Conservation (phyloP, 345 rosid species). For the Hypericum androsaemum region DNA sequence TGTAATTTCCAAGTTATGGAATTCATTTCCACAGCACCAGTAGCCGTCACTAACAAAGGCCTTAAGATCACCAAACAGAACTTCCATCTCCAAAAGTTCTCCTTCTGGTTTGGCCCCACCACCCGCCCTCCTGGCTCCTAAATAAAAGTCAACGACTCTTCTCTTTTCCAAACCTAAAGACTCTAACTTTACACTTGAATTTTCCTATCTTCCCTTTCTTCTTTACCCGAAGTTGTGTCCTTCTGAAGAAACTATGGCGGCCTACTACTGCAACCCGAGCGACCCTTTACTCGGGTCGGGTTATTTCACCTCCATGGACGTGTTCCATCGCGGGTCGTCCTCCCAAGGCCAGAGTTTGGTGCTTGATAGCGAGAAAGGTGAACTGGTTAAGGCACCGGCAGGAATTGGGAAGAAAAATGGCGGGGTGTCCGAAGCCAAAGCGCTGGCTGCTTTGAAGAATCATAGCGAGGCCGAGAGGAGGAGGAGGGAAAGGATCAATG, state of each 20-base stretch:
- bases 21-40: slow-evolving; percentile 21
- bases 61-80: slow-evolving; percentile 27
- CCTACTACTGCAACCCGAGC: slow-evolving; percentile 19
- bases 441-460: slow-evolving; percentile 45
- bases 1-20: slow-evolving; percentile 34
- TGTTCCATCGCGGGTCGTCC: slow-evolving; percentile 23
- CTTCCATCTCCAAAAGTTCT: slow-evolving; percentile 48
- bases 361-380: slow-evolving; percentile 39
- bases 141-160: background rate
- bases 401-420: slow-evolving; percentile 32
- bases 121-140: slow-evolving; percentile 51
- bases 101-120: slow-evolving; percentile 69
- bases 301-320: slow-evolving; percentile 18
- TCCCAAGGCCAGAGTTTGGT: slow-evolving; percentile 29
- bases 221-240: background rate
- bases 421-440: slow-evolving; percentile 37
- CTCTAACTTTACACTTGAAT: background rate
- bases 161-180: slow-evolving; percentile 7
- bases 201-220: background rate
- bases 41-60: slow-evolving; percentile 18
- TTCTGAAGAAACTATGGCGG: slow-evolving; percentile 21
- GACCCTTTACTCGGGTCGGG: slow-evolving; percentile 25
- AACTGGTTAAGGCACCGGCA: slow-evolving; percentile 47
- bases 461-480: slow-evolving; percentile 75
- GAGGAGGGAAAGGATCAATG: slow-evolving; percentile 67